Base-by-base conservation (phyloP, 371 early-diverging fungal genomes). In the Rhizopus arrhizus region DNA sequence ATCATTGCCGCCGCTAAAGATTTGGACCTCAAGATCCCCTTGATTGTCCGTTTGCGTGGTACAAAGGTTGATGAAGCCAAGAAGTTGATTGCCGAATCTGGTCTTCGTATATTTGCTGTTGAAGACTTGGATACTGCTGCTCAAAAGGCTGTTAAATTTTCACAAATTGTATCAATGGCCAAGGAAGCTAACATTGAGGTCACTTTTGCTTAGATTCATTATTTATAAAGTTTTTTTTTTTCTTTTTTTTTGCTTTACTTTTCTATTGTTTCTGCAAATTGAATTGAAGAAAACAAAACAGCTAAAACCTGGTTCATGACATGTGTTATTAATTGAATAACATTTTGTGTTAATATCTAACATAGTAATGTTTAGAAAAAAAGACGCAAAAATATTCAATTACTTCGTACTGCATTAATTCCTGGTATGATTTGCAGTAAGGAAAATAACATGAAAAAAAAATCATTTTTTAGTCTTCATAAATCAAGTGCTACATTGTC, bases 41-140 rank as follows among this genome's bases (percentile, higher is more conserved):
- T 99, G 50, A 90, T 99, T 65, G 98, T 97, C 53, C 92, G 99
- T 71, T 87, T 99, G 38, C 94, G 96, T 84, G 99, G 95, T 64
- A 85, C 85, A 65, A 87, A 85, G 65, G 81, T 75, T 32, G 69
- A 77, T 16, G 78, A 77, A 52, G 81, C 78, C 51, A 77, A 74
- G 68, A 75, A 75, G 54, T 59, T 80, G 66, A 95, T 98, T 72
- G 85, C 83, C 49, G 90, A 95, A 54, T 94, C 94, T 42, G 94
- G 93, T 47, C 88, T 99, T 57, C 85, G 90, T 61, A 96, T 97
- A 79, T 91, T 92, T 78, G 85, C 96, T 58, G 83, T 87, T 59
- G 97, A 99, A 70, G 95, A 96, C 71, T 83, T 99, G 65, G 97
- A 96, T 73, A 85, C 90, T 66, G 99, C 99, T 52, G 98, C 99